These are phyloP conservation scores for Xylariaceae sp. DNA, from an alignment of 2,329 filamentous ascomycete genomes.

Conservation along the genomic window DNA sequence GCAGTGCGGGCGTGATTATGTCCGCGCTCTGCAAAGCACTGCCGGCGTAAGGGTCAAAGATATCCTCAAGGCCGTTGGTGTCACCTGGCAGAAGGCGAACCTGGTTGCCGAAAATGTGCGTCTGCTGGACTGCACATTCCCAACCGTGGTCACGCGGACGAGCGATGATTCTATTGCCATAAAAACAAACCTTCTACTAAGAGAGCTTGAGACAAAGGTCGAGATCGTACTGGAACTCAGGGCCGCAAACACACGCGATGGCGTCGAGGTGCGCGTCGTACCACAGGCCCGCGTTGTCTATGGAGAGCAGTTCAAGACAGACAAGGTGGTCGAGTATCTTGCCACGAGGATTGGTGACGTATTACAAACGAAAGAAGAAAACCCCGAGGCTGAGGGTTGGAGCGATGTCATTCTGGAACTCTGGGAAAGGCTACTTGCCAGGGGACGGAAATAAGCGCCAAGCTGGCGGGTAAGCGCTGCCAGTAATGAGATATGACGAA, in stretches of 20 bases:
- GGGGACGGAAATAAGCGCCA: conserved; percentile 49
- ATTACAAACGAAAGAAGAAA: conserved; percentile 31
- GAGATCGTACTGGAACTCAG: conserved; percentile 54
- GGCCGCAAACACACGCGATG: conserved; percentile 33
- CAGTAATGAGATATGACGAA: conserved; percentile 12
- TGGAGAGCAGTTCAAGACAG: conserved; percentile 72
- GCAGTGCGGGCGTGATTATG: conserved; percentile 64
- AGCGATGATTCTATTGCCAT: conserved; percentile 63
- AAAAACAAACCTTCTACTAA: conserved; percentile 58
- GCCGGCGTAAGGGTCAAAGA: conserved; percentile 44
- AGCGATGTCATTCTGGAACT: conserved; percentile 52
- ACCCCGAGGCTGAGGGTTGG: conserved; percentile 40
- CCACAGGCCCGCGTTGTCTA: conserved; percentile 64
- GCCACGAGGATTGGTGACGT: conserved; percentile 44
- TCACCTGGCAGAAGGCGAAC: conserved; percentile 62
- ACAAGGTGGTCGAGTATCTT: conserved; percentile 71
- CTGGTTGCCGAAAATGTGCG: conserved; percentile 57
- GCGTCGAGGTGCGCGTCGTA: conserved; percentile 50
- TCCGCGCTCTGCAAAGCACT: conserved; percentile 57
- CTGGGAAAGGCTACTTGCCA: conserved; percentile 49
- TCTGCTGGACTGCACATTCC: conserved; percentile 58
- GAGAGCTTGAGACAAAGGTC: conserved; percentile 64
- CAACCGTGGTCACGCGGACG: conserved; percentile 59
- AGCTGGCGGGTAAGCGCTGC: conserved; percentile 4
- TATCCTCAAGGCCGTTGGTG: conserved; percentile 56